Base-by-base conservation (phyloP, 2,329 filamentous ascomycete species). In the Sporothrix phasma region DNA sequence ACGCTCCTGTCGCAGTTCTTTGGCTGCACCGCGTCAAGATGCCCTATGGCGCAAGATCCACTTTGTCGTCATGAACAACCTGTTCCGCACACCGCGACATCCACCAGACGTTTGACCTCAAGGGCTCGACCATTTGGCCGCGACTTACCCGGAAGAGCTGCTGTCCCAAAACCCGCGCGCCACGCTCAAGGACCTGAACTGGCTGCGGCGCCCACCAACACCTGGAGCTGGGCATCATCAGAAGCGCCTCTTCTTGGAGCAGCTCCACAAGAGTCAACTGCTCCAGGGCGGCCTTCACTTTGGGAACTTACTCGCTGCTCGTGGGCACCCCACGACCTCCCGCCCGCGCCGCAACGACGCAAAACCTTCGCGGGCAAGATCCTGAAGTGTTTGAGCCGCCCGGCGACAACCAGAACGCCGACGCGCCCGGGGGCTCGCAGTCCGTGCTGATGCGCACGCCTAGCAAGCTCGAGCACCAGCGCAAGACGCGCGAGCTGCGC, bases 51-150 rank as follows among this genome's bases (percentile, higher is more conserved):
- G 93, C 73, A 99, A 99, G 78, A 97, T 97, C 63, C 94, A 99
- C 76, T 99, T 99, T 71, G 94, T 99, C 66, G 92, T 99, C 73
- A 99, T 99, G 94, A 99, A 99, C 80, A 99, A 99, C 75, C 83
- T 99, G 17, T 99, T 99, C 72, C 94, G 93, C 94, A 6, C 94
- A 99, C 77, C 86, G 93, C 69, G 94, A 99, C 74, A 97, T 99
- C 66, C 94, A 99, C 77, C 87, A 91, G 72, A 99, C 92, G 3
- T 99, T 96, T 72, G 94, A 99, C 74, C 76, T 99, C 69, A 99
- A 99, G 77, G 94, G 94, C 8, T 97, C 94, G 6, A 97, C 93
- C 0, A 86, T 97, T n/a, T 69, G 94, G 94, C 15, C 85, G 94
- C 72, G 91, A 97, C 74, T n/a, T 93, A 94, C 74, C 88, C 80